Percentiles rank a stretch among this genome's conserved stretches.
Evolutionary conservation across 2,329 filamentous ascomycete species (phyloP).

Genomic region (Xylariaceae sp.): DNA sequence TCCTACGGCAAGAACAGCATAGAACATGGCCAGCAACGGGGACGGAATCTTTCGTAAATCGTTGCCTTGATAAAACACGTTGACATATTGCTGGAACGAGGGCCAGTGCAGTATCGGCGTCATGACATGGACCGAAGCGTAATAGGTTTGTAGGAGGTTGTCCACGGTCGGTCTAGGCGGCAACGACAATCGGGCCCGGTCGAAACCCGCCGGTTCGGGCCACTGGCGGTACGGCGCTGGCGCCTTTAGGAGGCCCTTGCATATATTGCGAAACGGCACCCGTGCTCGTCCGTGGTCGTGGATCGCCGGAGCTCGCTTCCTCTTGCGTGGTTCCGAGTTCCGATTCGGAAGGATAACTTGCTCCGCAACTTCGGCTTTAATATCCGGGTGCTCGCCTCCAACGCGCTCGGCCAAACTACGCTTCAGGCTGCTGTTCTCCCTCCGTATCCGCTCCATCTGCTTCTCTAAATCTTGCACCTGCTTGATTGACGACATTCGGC

Average conservation of each 20-base stretch:
- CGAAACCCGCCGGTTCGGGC: slow-evolving; percentile 43
- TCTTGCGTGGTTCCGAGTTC: slow-evolving; percentile 60
- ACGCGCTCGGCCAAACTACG: slow-evolving; percentile 53
- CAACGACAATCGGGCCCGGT: slow-evolving; percentile 57
- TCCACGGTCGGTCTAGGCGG: slow-evolving; percentile 69
- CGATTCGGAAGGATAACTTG: slow-evolving; percentile 58
- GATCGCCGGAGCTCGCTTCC: slow-evolving; percentile 56
- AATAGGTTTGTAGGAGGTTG: slow-evolving; percentile 70
- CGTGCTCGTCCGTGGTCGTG: slow-evolving; percentile 70
- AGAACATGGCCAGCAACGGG: slow-evolving; percentile 76
- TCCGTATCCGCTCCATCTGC: slow-evolving; percentile 74
- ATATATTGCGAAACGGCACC: slow-evolving; percentile 66
- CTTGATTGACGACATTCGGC: slow-evolving; percentile 98
- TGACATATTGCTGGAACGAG: slow-evolving; percentile 70
- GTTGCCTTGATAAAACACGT: slow-evolving; percentile 67
- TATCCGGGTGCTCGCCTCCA: slow-evolving; percentile 46
- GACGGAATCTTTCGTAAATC: slow-evolving; percentile 57
- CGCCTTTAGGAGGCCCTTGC: slow-evolving; percentile 74
- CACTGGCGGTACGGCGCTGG: slow-evolving; percentile 63
- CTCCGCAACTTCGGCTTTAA: slow-evolving; percentile 45
- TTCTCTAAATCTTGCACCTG: slow-evolving; percentile 96
- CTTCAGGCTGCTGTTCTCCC: slow-evolving; percentile 72
- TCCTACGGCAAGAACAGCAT: slow-evolving; percentile 77
- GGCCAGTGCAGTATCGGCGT: slow-evolving; percentile 89
- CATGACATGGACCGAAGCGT: slow-evolving; percentile 69